Percentiles rank a stretch among this genome's conserved stretches.
Evolutionary conservation across 257 asterid species (phyloP).

Genomic region (Ehretia macrophylla): DNA sequence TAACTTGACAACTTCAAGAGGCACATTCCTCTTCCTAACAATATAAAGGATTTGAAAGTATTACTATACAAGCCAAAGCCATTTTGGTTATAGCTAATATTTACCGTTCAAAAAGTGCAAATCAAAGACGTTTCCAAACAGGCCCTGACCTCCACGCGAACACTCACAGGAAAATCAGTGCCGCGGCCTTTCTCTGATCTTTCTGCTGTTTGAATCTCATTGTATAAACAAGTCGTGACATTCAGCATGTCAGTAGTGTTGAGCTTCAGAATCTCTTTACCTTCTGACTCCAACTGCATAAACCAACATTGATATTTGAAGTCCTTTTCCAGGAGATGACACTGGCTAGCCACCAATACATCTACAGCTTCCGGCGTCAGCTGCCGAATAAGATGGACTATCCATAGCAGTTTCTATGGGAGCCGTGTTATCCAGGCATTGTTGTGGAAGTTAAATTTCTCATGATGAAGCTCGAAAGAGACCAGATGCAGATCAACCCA

Average conservation of each 20-base stretch:
- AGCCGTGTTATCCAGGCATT: constrained; percentile 20
- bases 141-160: too few relatives aligned
- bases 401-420: neutral
- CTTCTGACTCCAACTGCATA: too few relatives aligned
- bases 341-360: neutral
- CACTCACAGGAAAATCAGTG: neutral
- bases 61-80: neutral
- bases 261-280: too few relatives aligned
- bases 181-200: neutral
- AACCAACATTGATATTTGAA: too few relatives aligned
- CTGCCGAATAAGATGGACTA: neutral
- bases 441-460: constrained; percentile 48
- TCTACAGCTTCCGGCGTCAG: neutral
- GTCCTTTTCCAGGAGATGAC: too few relatives aligned
- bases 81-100: neutral
- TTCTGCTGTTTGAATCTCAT: neutral
- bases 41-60: too few relatives aligned
- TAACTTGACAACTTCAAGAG: too few relatives aligned
- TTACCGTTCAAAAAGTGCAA: neutral
- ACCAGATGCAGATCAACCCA: constrained; percentile 87
- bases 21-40: too few relatives aligned
- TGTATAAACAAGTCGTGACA: too few relatives aligned
- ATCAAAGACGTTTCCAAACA: too few relatives aligned
- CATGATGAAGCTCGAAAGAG: constrained; percentile 90
- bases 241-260: too few relatives aligned